phyloP scores from a whole-genome alignment of 192 early-diverging fungal species.

The Anaeromyces robustus region DNA sequence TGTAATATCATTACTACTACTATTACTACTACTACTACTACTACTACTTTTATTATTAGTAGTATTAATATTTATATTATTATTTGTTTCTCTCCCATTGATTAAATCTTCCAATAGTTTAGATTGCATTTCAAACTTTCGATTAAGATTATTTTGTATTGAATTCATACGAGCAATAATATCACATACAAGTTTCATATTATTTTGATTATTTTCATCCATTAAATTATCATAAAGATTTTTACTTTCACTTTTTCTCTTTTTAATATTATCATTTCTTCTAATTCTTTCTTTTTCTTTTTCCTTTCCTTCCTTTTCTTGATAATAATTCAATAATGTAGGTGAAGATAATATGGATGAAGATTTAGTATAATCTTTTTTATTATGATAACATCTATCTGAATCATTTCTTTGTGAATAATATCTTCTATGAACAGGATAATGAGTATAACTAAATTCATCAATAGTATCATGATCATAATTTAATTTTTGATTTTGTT shows the following conservation, averaged over 20 bases:
- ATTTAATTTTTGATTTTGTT: too few species aligned
- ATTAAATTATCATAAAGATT: background rate
- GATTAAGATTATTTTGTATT: background rate
- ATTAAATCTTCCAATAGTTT: background rate
- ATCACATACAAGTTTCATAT: background rate
- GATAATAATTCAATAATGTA: background rate
- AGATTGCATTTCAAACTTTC: background rate
- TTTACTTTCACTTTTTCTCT: background rate
- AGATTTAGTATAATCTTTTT: background rate
- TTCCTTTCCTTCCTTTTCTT: background rate
- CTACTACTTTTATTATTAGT: too few species aligned
- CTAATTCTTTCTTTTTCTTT: too few species aligned
- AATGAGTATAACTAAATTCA: too few species aligned
- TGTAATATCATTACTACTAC: too few species aligned
- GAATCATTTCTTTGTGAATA: background rate
- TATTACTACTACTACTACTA: too few species aligned
- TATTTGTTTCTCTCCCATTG: too few species aligned
- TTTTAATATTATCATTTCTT: background rate
- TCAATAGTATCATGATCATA: too few species aligned
- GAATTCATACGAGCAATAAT: background rate
- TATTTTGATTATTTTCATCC: background rate
- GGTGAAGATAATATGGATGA: background rate
- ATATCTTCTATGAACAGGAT: too few species aligned
- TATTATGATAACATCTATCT: background rate
- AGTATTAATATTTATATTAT: too few species aligned